A percentile compares a stretch with the other conserved stretches of the same genome.
Conservation (phyloP, 2,329 filamentous ascomycete genomes). For the Pseudogymnoascus sp. region DNA sequence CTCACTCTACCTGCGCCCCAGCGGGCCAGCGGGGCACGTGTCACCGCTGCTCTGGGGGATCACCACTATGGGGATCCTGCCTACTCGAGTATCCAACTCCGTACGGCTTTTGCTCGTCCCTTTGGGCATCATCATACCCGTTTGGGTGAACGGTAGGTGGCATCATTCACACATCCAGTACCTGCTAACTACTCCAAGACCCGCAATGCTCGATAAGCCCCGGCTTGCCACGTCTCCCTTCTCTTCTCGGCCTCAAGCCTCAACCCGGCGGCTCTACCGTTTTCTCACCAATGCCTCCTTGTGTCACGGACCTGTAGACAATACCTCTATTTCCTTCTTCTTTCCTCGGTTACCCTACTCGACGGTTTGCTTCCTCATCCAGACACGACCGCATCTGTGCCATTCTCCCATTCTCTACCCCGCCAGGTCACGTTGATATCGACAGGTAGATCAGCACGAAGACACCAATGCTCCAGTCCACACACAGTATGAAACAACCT, state of each 20-base stretch:
- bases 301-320: neutral
- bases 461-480: neutral
- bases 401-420: neutral
- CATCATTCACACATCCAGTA: neutral
- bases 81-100: neutral
- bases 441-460: neutral
- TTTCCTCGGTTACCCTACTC: neutral
- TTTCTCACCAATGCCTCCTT: neutral
- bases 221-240: neutral
- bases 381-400: neutral
- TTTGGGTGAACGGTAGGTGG: conserved; percentile 1
- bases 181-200: neutral
- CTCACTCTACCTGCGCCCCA: neutral
- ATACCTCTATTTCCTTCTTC: neutral
- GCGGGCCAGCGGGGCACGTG: conserved; percentile 4
- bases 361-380: neutral
- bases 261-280: neutral
- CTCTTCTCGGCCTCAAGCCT: neutral
- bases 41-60: conserved; percentile 3
- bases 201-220: neutral
- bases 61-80: neutral
- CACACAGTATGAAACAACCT: neutral
- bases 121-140: conserved; percentile 1
- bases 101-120: neutral
- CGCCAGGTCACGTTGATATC: neutral